A percentile compares a stretch with the other conserved stretches of the same genome.
Conservation (phyloP, 257 asterid species). For the Rehmannia glutinosa region DNA sequence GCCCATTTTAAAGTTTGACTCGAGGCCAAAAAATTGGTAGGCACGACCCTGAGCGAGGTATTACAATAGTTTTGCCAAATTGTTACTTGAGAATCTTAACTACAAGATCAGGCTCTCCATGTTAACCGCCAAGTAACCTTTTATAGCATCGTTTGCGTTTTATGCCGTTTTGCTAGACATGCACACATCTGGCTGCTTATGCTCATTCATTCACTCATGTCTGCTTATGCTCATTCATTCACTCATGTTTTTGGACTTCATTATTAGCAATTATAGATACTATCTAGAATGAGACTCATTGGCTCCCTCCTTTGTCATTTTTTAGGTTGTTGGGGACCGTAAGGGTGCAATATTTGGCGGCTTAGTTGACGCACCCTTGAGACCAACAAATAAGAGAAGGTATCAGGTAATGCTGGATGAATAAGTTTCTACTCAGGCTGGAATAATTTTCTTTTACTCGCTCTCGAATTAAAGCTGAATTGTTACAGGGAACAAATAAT, state of each 20-base stretch:
- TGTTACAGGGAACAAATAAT: constrained; percentile 59
- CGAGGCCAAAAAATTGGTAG: too few species aligned
- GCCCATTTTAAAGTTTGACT: too few species aligned
- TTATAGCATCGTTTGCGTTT: background rate
- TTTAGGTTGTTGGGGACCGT: constrained; percentile 92
- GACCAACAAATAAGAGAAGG: constrained; percentile 61
- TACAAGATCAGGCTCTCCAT: too few species aligned
- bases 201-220: too few species aligned
- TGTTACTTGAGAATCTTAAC: too few species aligned
- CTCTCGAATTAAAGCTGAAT: constrained; percentile 13
- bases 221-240: too few species aligned
- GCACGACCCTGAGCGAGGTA: too few species aligned
- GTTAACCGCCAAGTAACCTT: background rate
- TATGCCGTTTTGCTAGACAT: background rate
- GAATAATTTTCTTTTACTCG: background rate
- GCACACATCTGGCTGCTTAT: background rate
- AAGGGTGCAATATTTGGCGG: constrained; percentile 92
- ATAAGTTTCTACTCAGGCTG: background rate
- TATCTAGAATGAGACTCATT: background rate
- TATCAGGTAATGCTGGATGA: constrained; percentile 64
- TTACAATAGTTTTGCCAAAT: too few species aligned
- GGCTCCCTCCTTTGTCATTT: background rate
- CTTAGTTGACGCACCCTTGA: constrained; percentile 88
- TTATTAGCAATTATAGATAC: background rate
- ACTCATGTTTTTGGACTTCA: background rate